Conservation (phyloP, 208 protist species). For the Trypanosoma brucei region DNA sequence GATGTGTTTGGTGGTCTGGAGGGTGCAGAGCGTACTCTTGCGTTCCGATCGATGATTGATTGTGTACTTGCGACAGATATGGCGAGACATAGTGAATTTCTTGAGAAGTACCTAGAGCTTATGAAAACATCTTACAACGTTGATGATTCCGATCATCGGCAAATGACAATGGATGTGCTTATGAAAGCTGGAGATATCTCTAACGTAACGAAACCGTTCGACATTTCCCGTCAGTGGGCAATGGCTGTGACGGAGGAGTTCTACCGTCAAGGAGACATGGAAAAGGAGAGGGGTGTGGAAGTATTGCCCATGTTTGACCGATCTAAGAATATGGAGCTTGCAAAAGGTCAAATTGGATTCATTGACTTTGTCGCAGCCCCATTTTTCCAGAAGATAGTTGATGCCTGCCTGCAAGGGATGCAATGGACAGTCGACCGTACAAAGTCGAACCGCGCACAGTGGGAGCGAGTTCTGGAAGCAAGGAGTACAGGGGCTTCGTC, state of each 20-base stretch:
- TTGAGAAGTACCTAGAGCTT: slow-evolving; percentile 29
- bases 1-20: slow-evolving; percentile 72
- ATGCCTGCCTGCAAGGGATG: slow-evolving; percentile 57
- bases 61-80: slow-evolving; percentile 86
- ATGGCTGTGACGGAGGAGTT: slow-evolving; percentile 87
- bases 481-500: background rate
- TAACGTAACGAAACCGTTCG: slow-evolving; percentile 86
- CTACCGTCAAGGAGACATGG: slow-evolving; percentile 84
- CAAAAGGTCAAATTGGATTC: slow-evolving; percentile 80
- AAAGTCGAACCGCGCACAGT: slow-evolving; percentile 49
- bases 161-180: slow-evolving; percentile 66
- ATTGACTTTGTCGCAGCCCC: slow-evolving; percentile 83
- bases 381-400: slow-evolving; percentile 73
- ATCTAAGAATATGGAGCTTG: slow-evolving; percentile 79
- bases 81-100: slow-evolving; percentile 60
- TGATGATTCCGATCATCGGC: slow-evolving; percentile 23
- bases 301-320: slow-evolving; percentile 85
- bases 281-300: slow-evolving; percentile 82
- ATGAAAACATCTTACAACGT: slow-evolving; percentile 26
- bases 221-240: slow-evolving; percentile 74
- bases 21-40: slow-evolving; percentile 29
- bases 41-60: slow-evolving; percentile 74
- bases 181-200: slow-evolving; percentile 83
- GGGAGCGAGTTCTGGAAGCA: slow-evolving; percentile 57
- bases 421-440: slow-evolving; percentile 77